Evolutionary conservation across 257 asterid genomes (phyloP), one percentile per base, ranked within the genome.

Genomic region (Cruciata laevipes): DNA sequence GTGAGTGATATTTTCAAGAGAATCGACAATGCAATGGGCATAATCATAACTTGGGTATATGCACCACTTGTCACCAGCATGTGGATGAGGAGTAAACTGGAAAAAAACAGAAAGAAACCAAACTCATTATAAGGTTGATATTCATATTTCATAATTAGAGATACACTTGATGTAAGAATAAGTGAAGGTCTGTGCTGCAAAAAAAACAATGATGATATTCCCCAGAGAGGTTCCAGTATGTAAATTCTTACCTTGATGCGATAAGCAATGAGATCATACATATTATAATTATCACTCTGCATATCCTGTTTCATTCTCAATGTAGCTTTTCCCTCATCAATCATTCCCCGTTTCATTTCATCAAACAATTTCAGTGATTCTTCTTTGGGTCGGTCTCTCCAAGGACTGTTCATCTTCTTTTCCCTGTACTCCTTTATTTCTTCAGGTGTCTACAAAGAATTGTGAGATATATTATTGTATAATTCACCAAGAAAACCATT

Each of bases 21-120:
- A 90, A 87, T 94, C 99, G 40, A 94, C 99, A 63, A 87, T 81
- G 81, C 97, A 90, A 80, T 94, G 97, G 6, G 97, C 89, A 11
- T 84, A 94, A 74, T 94, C 99, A 82, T 94, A 90, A 74, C 99
- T 94, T 13, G 99, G 97, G 76, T 94, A 94, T 77, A 94, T 94
- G 79, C 97, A 90, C 97, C 99, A 94, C 53, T 85, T 88, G 83
- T 94, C 96, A 65, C 99, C 97, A 3, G 97, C 99, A 59, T 94
- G 97, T 10, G 99, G 99, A 79, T 94, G 99, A 78, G 96, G 96
- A 23, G 96, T 88, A 75, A 87, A 88, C 99, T 94, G 89, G 66
- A 82, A 71, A 77, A 40, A 71, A 18, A 65, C 52, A 44, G 49
- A 70, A 25, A 70, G 75, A 17, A 61, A 76, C 56, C 75, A 10